Conservation (phyloP, 176 grass and related monocot species). For the Oryza brachyantha region DNA sequence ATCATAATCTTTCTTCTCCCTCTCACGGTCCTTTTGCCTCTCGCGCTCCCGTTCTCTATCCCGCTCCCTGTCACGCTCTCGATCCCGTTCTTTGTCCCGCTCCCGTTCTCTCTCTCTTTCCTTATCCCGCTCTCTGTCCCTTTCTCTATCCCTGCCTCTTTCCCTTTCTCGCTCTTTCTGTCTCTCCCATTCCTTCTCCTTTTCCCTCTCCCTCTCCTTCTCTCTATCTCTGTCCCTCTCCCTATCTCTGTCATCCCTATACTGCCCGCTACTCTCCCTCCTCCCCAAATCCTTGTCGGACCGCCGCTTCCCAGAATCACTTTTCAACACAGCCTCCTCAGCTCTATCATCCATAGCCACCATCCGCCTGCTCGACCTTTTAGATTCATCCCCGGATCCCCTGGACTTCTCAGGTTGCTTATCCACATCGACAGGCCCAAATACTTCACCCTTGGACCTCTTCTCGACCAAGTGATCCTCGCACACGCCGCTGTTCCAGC, state of each 20-base stretch:
- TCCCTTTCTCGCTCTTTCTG: slow-evolving; percentile 51
- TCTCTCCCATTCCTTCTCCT: slow-evolving; percentile 49
- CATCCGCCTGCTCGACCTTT: slow-evolving; percentile 52
- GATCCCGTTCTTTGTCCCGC: slow-evolving; percentile 25
- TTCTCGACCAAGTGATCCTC: slow-evolving; percentile 68
- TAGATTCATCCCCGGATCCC: slow-evolving; percentile 58
- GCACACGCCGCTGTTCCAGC: slow-evolving; percentile 79
- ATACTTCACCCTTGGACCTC: slow-evolving; percentile 61
- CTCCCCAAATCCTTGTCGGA: slow-evolving; percentile 48
- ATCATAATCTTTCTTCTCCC: slow-evolving; percentile 69
- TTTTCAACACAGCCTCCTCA: slow-evolving; percentile 50
- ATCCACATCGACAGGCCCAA: slow-evolving; percentile 53
- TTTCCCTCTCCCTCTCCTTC: slow-evolving; percentile 32
- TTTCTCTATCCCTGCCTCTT: slow-evolving; percentile 50
- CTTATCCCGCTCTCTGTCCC: slow-evolving; percentile 47
- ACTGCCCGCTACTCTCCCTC: slow-evolving; percentile 60
- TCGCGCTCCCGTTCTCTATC: slow-evolving; percentile 46
- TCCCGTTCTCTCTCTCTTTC: slow-evolving; percentile 52
- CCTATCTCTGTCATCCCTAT: slow-evolving; percentile 74
- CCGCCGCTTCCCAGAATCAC: slow-evolving; percentile 48
- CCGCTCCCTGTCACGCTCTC: slow-evolving; percentile 40
- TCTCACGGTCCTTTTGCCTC: slow-evolving; percentile 53
- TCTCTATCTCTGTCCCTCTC: slow-evolving; percentile 53
- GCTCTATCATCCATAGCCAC: slow-evolving; percentile 33
- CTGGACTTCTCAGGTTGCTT: slow-evolving; percentile 65